Conservation (phyloP, 345 rosid genomes). For the Syzygium jambos region DNA sequence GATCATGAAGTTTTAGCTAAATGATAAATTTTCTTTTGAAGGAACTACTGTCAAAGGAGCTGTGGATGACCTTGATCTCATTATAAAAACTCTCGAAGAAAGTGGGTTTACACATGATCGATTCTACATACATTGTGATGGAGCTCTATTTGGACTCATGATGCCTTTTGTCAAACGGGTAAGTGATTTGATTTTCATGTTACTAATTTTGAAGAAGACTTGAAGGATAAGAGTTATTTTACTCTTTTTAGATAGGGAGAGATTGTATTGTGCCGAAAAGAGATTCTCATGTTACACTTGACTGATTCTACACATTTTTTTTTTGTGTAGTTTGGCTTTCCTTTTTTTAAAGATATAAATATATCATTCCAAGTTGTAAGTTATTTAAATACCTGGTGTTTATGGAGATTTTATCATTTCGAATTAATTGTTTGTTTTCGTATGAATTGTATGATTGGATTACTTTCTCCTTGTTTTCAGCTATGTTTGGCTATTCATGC, state of each 20-base stretch:
- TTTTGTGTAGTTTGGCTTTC: neutral
- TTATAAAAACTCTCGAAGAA: slow-evolving; percentile 81
- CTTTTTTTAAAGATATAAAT: neutral
- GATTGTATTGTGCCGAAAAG: neutral
- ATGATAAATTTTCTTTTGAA: slow-evolving; percentile 8
- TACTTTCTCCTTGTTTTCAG: neutral
- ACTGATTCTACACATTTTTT: neutral
- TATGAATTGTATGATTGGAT: neutral
- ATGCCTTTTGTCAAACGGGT: slow-evolving; percentile 93
- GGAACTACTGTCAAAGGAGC: slow-evolving; percentile 99
- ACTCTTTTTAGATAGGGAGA: neutral
- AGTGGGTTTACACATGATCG: slow-evolving; percentile 64
- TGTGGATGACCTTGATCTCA: slow-evolving; percentile 93
- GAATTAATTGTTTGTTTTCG: neutral
- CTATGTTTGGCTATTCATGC: neutral
- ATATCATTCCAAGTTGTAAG: neutral
- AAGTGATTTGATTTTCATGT: slow-evolving; percentile 14
- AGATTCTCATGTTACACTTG: neutral
- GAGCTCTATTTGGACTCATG: slow-evolving; percentile 98
- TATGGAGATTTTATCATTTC: neutral
- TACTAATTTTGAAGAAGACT: neutral
- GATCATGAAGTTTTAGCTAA: neutral
- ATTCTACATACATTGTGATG: slow-evolving; percentile 96
- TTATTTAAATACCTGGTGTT: neutral
- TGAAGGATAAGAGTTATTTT: neutral